Percentiles rank a stretch among this genome's conserved stretches.
Evolutionary conservation across 306 rosid genomes (phyloP).

Genomic region (Cicer bijugum): DNA sequence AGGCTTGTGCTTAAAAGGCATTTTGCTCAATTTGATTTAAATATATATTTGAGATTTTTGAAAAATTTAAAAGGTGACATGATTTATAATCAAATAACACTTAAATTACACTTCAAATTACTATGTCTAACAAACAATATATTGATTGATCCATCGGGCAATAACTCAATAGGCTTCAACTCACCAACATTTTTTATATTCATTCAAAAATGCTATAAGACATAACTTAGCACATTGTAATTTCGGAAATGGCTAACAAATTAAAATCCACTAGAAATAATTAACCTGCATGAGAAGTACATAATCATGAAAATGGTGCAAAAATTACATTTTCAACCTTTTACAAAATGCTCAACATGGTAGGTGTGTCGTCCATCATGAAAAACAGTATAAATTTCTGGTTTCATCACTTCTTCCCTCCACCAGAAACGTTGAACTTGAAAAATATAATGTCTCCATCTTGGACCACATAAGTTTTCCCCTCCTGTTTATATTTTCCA

Average conservation of each 20-base stretch:
- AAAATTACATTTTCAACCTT: slow-evolving; percentile 49
- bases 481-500: slow-evolving; percentile 94
- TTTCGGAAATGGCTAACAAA: slow-evolving; percentile 23
- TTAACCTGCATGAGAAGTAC: slow-evolving; percentile 19
- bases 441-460: slow-evolving; percentile 92
- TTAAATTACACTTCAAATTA: background rate
- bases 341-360: slow-evolving; percentile 41
- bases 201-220: slow-evolving; percentile 35
- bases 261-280: slow-evolving; percentile 43
- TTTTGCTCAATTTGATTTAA: too few species aligned
- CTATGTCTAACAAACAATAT: background rate
- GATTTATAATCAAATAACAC: too few species aligned
- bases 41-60: too few species aligned
- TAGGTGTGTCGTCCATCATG: slow-evolving; percentile 13
- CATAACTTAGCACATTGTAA: slow-evolving; percentile 27
- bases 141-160: slow-evolving; percentile 7
- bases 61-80: too few species aligned
- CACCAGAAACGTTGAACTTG: slow-evolving; percentile 96
- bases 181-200: slow-evolving; percentile 11
- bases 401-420: slow-evolving; percentile 93
- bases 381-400: slow-evolving; percentile 40
- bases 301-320: slow-evolving; percentile 35
- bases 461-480: slow-evolving; percentile 91
- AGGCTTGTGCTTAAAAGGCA: too few species aligned
- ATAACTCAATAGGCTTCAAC: slow-evolving; percentile 34